Conservation (phyloP, 768 basidiomycete genomes). For the Kwoniella europaea region DNA sequence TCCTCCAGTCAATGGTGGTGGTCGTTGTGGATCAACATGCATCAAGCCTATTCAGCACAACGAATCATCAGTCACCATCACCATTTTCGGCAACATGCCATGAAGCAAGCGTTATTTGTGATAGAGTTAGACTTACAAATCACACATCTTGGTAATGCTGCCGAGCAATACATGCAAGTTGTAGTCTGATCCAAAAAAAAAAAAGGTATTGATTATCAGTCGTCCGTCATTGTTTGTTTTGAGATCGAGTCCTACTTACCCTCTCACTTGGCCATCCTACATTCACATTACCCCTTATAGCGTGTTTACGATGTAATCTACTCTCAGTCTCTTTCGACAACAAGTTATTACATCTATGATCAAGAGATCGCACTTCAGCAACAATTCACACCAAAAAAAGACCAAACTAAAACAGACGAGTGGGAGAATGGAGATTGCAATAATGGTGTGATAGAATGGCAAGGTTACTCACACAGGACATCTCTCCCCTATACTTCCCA, state of each 20-base stretch:
- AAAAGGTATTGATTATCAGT: too few species aligned
- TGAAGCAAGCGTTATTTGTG: not conserved
- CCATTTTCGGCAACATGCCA: too few species aligned
- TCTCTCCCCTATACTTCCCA: conserved; percentile 14
- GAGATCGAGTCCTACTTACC: conserved; percentile 20
- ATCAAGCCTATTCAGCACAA: conserved; percentile 18
- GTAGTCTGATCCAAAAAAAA: conserved; percentile 26
- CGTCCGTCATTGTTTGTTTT: too few species aligned
- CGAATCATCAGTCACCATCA: too few species aligned
- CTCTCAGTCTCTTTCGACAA: conserved; percentile 29
- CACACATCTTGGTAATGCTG: conserved; percentile 48
- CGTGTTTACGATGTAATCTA: conserved; percentile 42
- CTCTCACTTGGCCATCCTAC: conserved; percentile 45
- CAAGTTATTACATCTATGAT: conserved; percentile 36
- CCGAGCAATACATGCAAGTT: conserved; percentile 41
- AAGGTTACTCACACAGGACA: conserved; percentile 50
- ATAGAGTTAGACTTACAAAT: conserved; percentile 36
- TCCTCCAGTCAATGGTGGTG: conserved; percentile 1
- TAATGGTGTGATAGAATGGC: not conserved
- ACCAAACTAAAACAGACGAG: not conserved
- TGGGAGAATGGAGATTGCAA: too few species aligned
- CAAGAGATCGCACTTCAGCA: not conserved
- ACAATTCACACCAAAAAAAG: not conserved
- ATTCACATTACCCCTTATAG: conserved; percentile 31
- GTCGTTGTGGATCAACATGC: conserved; percentile 30